These are phyloP conservation scores for Simmondsia chinensis DNA, from an alignment of 148 eudicot genomes.

Conservation along the genomic window DNA sequence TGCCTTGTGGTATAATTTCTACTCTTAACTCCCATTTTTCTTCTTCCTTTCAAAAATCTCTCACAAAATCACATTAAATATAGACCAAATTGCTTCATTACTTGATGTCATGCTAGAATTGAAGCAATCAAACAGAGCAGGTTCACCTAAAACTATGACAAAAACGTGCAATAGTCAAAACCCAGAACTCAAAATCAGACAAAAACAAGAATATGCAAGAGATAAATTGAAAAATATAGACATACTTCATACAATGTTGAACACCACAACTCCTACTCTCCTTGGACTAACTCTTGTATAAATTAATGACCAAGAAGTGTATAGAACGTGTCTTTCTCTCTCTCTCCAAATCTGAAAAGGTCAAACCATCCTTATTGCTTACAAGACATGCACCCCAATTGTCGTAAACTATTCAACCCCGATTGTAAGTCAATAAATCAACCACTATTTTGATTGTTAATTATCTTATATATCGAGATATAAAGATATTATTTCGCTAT, in stretches of 20 bases:
- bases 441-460: no score
- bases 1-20: no score
- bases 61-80: background rate
- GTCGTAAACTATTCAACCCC: conserved; percentile 11
- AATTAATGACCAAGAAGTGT: no score
- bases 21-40: background rate
- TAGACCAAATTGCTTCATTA: conserved; percentile 22
- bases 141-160: conserved; percentile 10
- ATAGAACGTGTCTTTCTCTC: conserved; percentile 6
- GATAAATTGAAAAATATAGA: conserved; percentile 7
- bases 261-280: conserved; percentile 22
- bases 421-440: no score
- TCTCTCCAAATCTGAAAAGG: conserved; percentile 3
- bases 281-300: conserved; percentile 2
- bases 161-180: conserved; percentile 33
- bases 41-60: conserved; percentile 6
- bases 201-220: background rate
- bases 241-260: conserved; percentile 20
- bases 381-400: conserved; percentile 21
- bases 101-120: conserved; percentile 13
- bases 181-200: background rate
- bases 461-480: no score
- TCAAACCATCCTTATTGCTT: conserved; percentile 3
- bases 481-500: no score
- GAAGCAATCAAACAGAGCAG: conserved; percentile 19